These are phyloP conservation scores for Myochromella boudieri DNA, from an alignment of 768 basidiomycete genomes.

Conservation along the genomic window DNA sequence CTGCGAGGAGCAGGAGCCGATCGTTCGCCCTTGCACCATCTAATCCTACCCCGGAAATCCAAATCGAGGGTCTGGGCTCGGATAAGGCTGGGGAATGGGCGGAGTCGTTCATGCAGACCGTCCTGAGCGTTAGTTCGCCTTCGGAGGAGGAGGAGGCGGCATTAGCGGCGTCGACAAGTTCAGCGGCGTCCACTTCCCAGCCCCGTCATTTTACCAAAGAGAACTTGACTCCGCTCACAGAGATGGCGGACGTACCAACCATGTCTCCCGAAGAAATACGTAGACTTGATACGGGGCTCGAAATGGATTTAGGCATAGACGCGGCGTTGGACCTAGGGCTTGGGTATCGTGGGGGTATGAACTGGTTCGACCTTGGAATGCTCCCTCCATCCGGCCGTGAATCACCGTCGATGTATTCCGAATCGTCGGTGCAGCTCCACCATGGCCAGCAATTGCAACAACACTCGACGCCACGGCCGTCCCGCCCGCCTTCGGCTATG, in stretches of 20 bases:
- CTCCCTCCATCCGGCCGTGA: slow-evolving; percentile 35
- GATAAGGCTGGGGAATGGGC: slow-evolving; percentile 41
- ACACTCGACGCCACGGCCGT: slow-evolving; percentile 27
- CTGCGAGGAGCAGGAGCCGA: slow-evolving; percentile 9
- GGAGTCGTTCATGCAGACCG: slow-evolving; percentile 38
- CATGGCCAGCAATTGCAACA: not conserved
- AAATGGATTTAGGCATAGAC: slow-evolving; percentile 36
- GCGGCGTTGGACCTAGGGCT: slow-evolving; percentile 40
- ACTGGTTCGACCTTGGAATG: slow-evolving; percentile 38
- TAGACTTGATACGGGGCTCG: slow-evolving; percentile 32
- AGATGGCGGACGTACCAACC: slow-evolving; percentile 15
- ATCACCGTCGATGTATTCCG: slow-evolving; percentile 37
- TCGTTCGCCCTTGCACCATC: slow-evolving; percentile 5
- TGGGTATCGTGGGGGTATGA: slow-evolving; percentile 35
- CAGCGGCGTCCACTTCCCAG: slow-evolving; percentile 12
- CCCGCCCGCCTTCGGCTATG: slow-evolving; percentile 29
- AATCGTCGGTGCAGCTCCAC: slow-evolving; percentile 1
- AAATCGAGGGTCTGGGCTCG: slow-evolving; percentile 30
- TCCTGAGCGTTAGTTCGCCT: slow-evolving; percentile 28
- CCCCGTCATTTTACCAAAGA: not conserved
- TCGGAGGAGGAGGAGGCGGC: too few species aligned
- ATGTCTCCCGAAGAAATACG: slow-evolving; percentile 37
- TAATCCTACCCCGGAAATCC: slow-evolving; percentile 22
- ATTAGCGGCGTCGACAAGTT: slow-evolving; percentile 12
- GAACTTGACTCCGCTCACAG: not conserved